Conservation (phyloP, 2,329 filamentous ascomycete species). For the Cytospora piceicola region DNA sequence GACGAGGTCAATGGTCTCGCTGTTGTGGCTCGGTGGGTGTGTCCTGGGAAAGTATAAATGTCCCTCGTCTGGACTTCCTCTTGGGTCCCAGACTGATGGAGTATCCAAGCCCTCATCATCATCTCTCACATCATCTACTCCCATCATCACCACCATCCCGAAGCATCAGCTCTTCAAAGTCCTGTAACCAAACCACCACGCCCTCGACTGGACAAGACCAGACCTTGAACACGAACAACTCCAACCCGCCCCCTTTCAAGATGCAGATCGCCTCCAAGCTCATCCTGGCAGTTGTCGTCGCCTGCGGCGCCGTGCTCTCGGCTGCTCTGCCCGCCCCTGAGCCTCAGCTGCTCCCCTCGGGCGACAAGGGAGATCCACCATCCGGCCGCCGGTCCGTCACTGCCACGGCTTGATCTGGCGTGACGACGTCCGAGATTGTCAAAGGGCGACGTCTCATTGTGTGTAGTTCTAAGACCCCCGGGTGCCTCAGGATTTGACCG, state of each 20-base stretch:
- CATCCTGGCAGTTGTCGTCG: constrained; percentile 8
- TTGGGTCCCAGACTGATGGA: not conserved
- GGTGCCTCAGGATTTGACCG: not conserved
- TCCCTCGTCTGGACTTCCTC: not conserved
- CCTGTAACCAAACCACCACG: not conserved
- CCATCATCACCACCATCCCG: not conserved
- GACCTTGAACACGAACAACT: not conserved
- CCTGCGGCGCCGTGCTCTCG: not conserved
- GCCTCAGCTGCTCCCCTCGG: not conserved
- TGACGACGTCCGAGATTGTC: not conserved
- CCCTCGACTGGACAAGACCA: not conserved
- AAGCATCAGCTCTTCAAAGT: not conserved
- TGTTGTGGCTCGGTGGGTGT: not conserved
- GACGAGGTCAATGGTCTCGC: not conserved
- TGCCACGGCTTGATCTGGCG: not conserved
- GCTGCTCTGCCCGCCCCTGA: constrained; percentile 1
- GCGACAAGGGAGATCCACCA: not conserved
- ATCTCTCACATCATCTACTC: not conserved
- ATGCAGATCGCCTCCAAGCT: constrained; percentile 6
- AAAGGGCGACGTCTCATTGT: not conserved
- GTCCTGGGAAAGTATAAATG: not conserved
- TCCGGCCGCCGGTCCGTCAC: not conserved
- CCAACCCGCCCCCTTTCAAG: no score
- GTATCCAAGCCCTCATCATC: not conserved
- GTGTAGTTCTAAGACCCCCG: not conserved